Base-by-base conservation (phyloP, 1,284 basidiomycete species). In the Porogramme epimiltina region DNA sequence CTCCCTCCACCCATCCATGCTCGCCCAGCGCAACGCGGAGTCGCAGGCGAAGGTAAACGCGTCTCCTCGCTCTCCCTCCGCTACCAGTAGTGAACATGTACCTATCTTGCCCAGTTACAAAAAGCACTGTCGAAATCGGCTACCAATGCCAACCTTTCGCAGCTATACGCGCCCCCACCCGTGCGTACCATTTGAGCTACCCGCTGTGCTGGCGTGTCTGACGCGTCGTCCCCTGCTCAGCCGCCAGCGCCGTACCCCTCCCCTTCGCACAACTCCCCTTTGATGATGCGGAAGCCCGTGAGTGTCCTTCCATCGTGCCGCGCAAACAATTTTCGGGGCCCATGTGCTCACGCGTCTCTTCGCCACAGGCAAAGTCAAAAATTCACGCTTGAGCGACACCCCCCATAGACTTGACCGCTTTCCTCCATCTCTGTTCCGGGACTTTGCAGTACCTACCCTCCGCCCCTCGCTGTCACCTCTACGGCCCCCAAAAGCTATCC, bases 41-140 rank as follows among this genome's bases (percentile, higher is more conserved):
- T 87, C 85, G 61, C 82, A 89, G 69, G 87, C 85, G 37, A 87
- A 89, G 80, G 87, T 87, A 50, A n/a, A 56, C 45, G 10, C 20
- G 18, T 13, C 37, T 5, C 43, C 39, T 28, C 10, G 28, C 15
- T 37, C 20, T 28, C 16, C 6, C 3, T 20, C 9, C 13, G 40
- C 23, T 34, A 11, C 51, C 11, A 34, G 42, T 62, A 51, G 49
- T 63, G 45, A 60, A 47, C 45, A 44, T 55, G 45, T 49, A 36
- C 42, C 50, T 22, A 42, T 37, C 28, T 37, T n/a, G 5, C 25
- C 28, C 58, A 69, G 68, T 54, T 69, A 47, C 56, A 62, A 51
- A 68, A 68, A 58, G 65, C 60, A 13, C 58, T 69, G 39, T 66
- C 66, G 39, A 68, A 66, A 54, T 59, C 62, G 6, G 47, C 66